Evolutionary conservation across 176 grass and related monocot genomes (phyloP).

Genomic region (Chloris gayana): DNA sequence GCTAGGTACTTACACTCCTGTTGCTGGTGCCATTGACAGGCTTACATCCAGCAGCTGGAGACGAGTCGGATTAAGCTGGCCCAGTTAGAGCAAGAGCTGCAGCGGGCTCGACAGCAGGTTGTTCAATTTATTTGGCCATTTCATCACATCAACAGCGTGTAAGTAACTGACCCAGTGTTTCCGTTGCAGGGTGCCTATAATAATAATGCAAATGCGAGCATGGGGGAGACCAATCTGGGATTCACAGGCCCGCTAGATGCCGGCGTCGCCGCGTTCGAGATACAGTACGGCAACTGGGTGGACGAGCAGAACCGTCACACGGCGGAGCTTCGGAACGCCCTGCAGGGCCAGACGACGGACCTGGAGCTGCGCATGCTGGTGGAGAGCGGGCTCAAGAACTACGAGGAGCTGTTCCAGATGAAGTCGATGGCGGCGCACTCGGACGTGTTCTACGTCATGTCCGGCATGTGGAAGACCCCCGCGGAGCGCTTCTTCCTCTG

Average conservation of each 20-base stretch:
- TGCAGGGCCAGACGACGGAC: slow-evolving; percentile 69
- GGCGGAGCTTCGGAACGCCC: slow-evolving; percentile 54
- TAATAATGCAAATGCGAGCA: slow-evolving; percentile 37
- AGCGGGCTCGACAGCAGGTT: slow-evolving; percentile 75
- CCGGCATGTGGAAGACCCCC: slow-evolving; percentile 84
- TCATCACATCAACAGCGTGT: not conserved
- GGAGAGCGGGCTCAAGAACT: slow-evolving; percentile 61
- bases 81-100: slow-evolving; percentile 82
- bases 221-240: slow-evolving; percentile 57
- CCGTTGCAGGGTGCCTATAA: slow-evolving; percentile 44
- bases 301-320: slow-evolving; percentile 76
- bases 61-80: slow-evolving; percentile 85
- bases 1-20: not conserved
- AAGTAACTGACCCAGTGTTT: slow-evolving; percentile 3
- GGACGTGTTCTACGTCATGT: slow-evolving; percentile 89
- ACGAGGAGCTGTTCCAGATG: slow-evolving; percentile 75
- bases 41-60: slow-evolving; percentile 95
- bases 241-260: slow-evolving; percentile 39
- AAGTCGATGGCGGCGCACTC: slow-evolving; percentile 66
- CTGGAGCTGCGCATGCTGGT: slow-evolving; percentile 74
- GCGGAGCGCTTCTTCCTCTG: slow-evolving; percentile 94
- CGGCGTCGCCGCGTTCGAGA: slow-evolving; percentile 80
- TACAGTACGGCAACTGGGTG: slow-evolving; percentile 82
- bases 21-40: slow-evolving; percentile 41
- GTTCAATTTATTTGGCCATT: too few species aligned